Percentiles rank a stretch among this genome's conserved stretches.
Conservation (phyloP, 73 alveolate species). For the Effrenium voratum region DNA sequence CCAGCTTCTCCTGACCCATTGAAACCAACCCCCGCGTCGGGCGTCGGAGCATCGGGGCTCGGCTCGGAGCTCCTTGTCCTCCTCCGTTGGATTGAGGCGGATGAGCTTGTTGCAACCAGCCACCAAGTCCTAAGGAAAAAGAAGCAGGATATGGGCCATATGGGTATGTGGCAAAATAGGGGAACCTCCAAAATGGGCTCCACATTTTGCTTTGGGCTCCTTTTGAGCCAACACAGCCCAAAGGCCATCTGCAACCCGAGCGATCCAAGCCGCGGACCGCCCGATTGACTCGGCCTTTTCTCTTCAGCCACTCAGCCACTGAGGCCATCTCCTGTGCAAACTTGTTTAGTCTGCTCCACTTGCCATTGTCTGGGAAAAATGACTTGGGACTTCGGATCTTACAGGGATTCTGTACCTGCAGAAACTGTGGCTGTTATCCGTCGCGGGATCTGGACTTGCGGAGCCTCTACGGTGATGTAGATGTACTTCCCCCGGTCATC, state of each 20-base stretch:
- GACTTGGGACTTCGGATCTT: too few species aligned
- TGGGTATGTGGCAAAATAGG: too few species aligned
- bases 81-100: constrained; percentile 62
- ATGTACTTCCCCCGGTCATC: constrained; percentile 87
- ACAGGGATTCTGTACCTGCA: too few species aligned
- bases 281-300: constrained; percentile 61
- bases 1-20: constrained; percentile 40
- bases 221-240: neutral
- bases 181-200: neutral
- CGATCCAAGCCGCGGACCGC: constrained; percentile 19
- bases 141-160: too few species aligned
- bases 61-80: constrained; percentile 48
- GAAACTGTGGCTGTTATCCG: too few species aligned
- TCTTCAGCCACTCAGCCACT: constrained; percentile 64
- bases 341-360: neutral
- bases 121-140: constrained; percentile 33
- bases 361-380: too few species aligned
- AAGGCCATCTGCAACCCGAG: neutral
- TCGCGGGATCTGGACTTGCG: too few species aligned
- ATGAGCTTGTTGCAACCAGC: constrained; percentile 90
- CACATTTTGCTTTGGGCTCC: neutral
- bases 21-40: neutral
- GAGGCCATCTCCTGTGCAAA: constrained; percentile 50
- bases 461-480: constrained; percentile 78
- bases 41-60: neutral